phyloP scores from a whole-genome alignment of 1,284 basidiomycete genomes.

The Ceratobasidium sp. region DNA sequence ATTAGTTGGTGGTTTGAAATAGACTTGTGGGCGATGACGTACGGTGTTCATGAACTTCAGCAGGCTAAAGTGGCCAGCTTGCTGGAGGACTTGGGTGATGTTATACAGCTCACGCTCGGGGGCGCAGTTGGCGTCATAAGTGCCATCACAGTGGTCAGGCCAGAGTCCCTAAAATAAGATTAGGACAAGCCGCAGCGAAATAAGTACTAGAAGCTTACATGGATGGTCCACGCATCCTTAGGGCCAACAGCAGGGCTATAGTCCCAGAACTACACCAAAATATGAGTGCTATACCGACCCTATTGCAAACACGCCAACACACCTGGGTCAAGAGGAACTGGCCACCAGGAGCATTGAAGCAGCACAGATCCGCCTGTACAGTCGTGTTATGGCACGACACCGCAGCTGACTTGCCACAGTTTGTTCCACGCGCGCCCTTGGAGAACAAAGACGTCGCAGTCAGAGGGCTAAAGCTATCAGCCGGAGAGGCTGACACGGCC shows the following conservation, averaged over 20 bases:
- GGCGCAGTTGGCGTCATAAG: constrained; percentile 52
- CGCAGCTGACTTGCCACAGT: constrained; percentile 25
- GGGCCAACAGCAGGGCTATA: constrained; percentile 45
- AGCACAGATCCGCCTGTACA: constrained; percentile 37
- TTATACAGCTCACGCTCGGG: constrained; percentile 47
- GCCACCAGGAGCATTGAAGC: constrained; percentile 37
- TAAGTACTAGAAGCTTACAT: constrained; percentile 37
- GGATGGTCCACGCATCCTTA: constrained; percentile 48
- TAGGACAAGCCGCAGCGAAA: not conserved
- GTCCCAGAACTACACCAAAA: constrained; percentile 36
- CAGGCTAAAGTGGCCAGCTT: constrained; percentile 45
- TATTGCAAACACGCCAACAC: not conserved
- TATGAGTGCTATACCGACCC: not conserved
- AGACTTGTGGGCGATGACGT: not conserved
- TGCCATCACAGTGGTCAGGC: constrained; percentile 52
- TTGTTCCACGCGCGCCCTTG: not conserved
- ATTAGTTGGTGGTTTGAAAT: not conserved
- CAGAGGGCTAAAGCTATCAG: constrained; percentile 18
- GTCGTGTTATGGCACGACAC: constrained; percentile 40
- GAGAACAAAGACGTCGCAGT: constrained; percentile 1
- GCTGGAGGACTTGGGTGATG: constrained; percentile 49
- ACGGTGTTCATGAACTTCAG: constrained; percentile 50
- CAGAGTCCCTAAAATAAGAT: constrained; percentile 44
- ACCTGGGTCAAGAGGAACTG: constrained; percentile 40
- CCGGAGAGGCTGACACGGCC: constrained; percentile 31